Base-by-base conservation (phyloP, 2,329 filamentous ascomycete genomes). In the Golovinomyces cichoracearum region DNA sequence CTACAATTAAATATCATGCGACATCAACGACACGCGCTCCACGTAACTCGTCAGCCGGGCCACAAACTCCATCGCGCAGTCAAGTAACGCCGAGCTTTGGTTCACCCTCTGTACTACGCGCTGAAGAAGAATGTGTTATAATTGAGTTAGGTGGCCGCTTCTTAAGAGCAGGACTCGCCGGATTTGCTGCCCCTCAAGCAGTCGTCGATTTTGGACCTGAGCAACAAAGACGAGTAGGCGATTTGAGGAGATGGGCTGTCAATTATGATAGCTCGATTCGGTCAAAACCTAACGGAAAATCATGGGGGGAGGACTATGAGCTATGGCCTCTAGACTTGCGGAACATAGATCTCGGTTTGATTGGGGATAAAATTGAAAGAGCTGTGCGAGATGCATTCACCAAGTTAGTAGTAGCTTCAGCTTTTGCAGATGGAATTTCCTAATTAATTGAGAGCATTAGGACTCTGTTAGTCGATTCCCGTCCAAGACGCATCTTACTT, bases 301-400 rank as follows among this genome's bases (percentile, higher is more conserved):
- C 65, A 2, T 85, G 80, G 78, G 73, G 73, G 5, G 63, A 68
- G 23, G 72, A 76, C 9, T 66, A 74, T 55, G 77, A 94, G 66
- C 67, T 95, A 37, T 98, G 86, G 78, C 71, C 71, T 50, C 71
- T 75, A 56, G 83, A 95, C 60, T 57, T 93, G 51, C 71, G 77
- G 48, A 68, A 74, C 9, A 60, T 82, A 12, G 83, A 95, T 58
- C 60, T 93, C 51, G 83, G 78, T 0, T 65, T 95, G 44, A 73
- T 94, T 0, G 76, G 80, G 53, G 88, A 95, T 61, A 88, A 82
- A 63, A 70, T 98, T 48, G 90, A 94, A 62, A 72, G 85, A 48
- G 74, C 79, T 5, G 64, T 95, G 57, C 72, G 85, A 48, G 82
- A 88, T 56, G 78, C 81, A 10, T 86, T 90, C 60, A 80, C 79